A percentile compares a stretch with the other conserved stretches of the same genome.
phyloP scores from a whole-genome alignment of 192 early-diverging fungal species.

The Nowakowskiella sp. region DNA sequence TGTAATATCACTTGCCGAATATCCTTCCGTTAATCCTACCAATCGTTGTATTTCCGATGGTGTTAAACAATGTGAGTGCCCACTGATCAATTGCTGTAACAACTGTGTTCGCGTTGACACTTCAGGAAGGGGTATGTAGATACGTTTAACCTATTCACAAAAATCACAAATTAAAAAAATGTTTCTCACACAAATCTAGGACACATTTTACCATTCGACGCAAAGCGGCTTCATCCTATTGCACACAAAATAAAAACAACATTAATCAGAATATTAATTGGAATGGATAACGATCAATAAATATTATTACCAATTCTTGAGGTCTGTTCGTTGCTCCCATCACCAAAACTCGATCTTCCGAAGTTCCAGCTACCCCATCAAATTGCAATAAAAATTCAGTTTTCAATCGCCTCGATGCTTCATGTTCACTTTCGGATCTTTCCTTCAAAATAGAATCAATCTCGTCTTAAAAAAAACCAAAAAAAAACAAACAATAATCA shows the following conservation, averaged over 20 bases:
- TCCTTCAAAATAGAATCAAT: constrained; percentile 47
- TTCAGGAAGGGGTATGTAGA: constrained; percentile 53
- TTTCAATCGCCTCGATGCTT: constrained; percentile 45
- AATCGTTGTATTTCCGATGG: constrained; percentile 23
- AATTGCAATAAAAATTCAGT: constrained; percentile 53
- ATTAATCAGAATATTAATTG: neutral
- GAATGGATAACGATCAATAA: neutral
- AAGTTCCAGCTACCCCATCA: constrained; percentile 34
- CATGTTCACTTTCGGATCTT: constrained; percentile 43
- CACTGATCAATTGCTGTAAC: constrained; percentile 26
- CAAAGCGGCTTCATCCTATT: constrained; percentile 43
- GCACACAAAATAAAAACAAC: neutral
- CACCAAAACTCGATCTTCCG: constrained; percentile 35
- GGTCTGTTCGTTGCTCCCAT: constrained; percentile 52
- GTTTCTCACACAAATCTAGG: neutral
- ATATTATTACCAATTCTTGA: constrained; percentile 33
- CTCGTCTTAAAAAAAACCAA: constrained; percentile 25
- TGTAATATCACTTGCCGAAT: constrained; percentile 45
- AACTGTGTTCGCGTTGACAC: constrained; percentile 29
- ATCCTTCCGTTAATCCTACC: constrained; percentile 30
- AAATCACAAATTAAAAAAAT: constrained; percentile 6
- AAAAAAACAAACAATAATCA: constrained; percentile 1
- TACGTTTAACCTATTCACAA: constrained; percentile 35
- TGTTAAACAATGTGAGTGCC: constrained; percentile 26
- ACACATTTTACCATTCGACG: constrained; percentile 25